phyloP scores from a whole-genome alignment of 129 eudicot species.

The Ambrosia trifida region DNA sequence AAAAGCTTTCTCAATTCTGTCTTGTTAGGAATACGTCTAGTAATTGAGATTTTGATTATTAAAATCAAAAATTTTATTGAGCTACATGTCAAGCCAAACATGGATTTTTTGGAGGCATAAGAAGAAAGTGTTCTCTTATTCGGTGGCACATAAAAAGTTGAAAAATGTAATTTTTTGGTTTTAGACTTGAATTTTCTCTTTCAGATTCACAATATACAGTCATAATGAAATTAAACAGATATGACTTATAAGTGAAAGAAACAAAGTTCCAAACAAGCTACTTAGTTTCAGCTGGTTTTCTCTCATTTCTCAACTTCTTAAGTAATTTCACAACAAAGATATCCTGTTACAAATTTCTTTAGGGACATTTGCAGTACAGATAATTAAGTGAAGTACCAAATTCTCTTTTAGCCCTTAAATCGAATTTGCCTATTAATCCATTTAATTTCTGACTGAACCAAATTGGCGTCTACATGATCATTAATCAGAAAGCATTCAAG shows the following conservation, averaged over 20 bases:
- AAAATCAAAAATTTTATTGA: background rate
- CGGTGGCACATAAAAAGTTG: no score
- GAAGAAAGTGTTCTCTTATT: background rate
- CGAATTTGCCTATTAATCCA: no score
- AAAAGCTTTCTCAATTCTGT: slow-evolving; percentile 3
- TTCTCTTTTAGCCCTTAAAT: background rate
- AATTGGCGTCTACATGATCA: background rate
- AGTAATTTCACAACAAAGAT: background rate
- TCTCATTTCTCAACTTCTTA: background rate
- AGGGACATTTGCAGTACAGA: background rate
- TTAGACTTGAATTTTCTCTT: background rate
- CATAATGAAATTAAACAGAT: background rate
- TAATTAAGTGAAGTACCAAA: background rate
- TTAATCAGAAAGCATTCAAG: background rate
- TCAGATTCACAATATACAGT: background rate
- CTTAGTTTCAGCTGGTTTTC: background rate
- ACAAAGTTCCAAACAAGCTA: background rate
- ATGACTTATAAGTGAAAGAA: background rate
- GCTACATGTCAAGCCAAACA: background rate
- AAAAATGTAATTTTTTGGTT: background rate
- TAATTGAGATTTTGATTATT: background rate
- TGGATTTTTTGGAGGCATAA: background rate
- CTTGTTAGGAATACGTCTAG: background rate
- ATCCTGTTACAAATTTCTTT: background rate
- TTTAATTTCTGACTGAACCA: background rate